Conservation (phyloP, 169 alveolate species). For the Plasmodium sp. region DNA sequence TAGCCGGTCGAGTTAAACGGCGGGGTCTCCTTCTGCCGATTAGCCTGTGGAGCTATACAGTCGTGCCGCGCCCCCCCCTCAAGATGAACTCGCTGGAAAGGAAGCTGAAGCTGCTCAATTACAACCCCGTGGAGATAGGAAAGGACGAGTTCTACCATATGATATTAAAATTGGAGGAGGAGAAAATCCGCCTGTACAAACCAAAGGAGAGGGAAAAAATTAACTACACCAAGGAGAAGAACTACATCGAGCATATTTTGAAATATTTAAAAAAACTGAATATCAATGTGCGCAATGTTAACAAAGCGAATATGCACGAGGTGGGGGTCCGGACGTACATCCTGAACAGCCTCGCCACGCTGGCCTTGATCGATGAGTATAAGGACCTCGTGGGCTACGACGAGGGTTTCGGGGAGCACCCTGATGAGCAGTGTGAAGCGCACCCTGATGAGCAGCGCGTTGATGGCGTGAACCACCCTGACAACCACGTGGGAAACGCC, state of each 20-base stretch:
- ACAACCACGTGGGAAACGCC: not conserved
- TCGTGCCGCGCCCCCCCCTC: not conserved
- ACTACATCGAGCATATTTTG: slow-evolving; percentile 59
- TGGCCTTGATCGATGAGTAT: slow-evolving; percentile 69
- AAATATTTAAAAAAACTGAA: slow-evolving; percentile 58
- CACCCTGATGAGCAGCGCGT: not conserved
- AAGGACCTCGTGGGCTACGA: slow-evolving; percentile 34
- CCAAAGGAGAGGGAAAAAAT: slow-evolving; percentile 73
- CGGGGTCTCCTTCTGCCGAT: not conserved
- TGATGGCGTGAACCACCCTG: not conserved
- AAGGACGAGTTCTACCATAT: slow-evolving; percentile 52
- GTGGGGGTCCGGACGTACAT: slow-evolving; percentile 23
- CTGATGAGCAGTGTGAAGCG: not conserved
- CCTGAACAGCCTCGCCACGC: slow-evolving; percentile 44
- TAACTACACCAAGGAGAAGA: slow-evolving; percentile 49
- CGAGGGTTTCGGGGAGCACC: not conserved
- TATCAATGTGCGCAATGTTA: slow-evolving; percentile 30
- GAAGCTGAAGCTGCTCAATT: slow-evolving; percentile 35
- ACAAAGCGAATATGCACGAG: slow-evolving; percentile 48
- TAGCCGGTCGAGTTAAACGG: not conserved
- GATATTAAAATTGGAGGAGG: slow-evolving; percentile 65
- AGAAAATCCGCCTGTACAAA: slow-evolving; percentile 56
- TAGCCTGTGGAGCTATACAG: not conserved
- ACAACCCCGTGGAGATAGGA: slow-evolving; percentile 7
- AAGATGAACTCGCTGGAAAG: slow-evolving; percentile 48